These are phyloP conservation scores for Claviceps humidiphila DNA, from an alignment of 2,329 filamentous ascomycete genomes.

Conservation along the genomic window DNA sequence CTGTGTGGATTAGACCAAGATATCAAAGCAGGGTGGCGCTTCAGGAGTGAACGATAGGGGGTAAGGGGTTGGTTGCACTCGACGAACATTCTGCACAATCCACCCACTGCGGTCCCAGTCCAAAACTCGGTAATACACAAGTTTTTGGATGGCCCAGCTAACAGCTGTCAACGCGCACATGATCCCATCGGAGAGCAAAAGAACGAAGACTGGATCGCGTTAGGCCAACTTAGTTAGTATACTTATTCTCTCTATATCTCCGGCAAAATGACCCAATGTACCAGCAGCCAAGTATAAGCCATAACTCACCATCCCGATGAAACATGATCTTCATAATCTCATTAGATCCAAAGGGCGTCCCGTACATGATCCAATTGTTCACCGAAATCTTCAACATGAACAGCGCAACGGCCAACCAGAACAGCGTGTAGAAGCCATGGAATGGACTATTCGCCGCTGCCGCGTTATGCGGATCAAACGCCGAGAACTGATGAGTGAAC, in stretches of 20 bases:
- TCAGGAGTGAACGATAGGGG: no score
- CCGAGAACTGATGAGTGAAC: slow-evolving; percentile 60
- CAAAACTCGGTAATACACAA: slow-evolving; percentile 44
- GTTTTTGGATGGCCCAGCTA: slow-evolving; percentile 50
- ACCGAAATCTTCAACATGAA: slow-evolving; percentile 54
- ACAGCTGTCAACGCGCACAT: slow-evolving; percentile 56
- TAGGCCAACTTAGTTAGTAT: neutral
- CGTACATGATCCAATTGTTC: slow-evolving; percentile 55
- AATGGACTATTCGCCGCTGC: slow-evolving; percentile 54
- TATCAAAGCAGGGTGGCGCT: neutral
- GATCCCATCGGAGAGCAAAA: slow-evolving; percentile 51
- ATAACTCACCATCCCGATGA: slow-evolving; percentile 27
- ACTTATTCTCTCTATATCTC: neutral
- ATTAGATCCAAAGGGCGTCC: slow-evolving; percentile 54
- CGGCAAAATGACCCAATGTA: no score
- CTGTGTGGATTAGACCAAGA: slow-evolving; percentile 17
- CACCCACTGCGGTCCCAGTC: slow-evolving; percentile 58
- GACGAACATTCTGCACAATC: slow-evolving; percentile 54
- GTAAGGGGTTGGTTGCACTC: neutral
- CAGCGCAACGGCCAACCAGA: slow-evolving; percentile 59
- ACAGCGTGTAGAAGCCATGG: slow-evolving; percentile 67
- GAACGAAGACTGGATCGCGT: slow-evolving; percentile 29
- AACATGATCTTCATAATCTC: slow-evolving; percentile 62
- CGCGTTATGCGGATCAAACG: slow-evolving; percentile 61
- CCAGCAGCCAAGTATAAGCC: neutral